Evolutionary conservation across 352 stramenopile genomes (phyloP), one percentile per base, ranked within the genome.

Genomic region (Phytophthora quininea): DNA sequence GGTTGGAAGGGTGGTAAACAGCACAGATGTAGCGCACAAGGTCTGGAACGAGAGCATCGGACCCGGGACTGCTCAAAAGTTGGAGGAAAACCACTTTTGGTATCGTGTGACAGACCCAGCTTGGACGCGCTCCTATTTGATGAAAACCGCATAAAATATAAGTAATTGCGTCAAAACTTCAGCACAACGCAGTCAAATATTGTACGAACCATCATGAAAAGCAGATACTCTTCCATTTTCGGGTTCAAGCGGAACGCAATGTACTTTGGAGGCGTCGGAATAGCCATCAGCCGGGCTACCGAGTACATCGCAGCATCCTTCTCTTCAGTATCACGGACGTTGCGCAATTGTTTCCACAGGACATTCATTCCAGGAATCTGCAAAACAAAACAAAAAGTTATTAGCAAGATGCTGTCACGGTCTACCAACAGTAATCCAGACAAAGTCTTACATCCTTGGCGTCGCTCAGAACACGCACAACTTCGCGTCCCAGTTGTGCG

Each of bases 11-110:
- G 42, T 94, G 88, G 60, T 92, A 92, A 37, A 94, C 88, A 7
- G 86, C 86, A 38, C 86, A 96, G 37, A 94, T 87, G 53, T 94
- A 96, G 1, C 88, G 86, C 42, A 94, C 84, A 40, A 96, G 64
- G 62, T 96, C 88, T 1, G 88, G 86, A 12, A 96, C 87, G 31
- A 94, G 74, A 32, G 84, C 77, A 43, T 93, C 88, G 8, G 82
- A 90, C 10, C 84, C 83, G 15, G 82, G 56, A 19, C 58, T 79
- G 35, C 80, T 91, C 47, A 96, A 71, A 94, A 94, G 37, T 92
- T 79, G 1, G 84, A 91, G 1, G 86, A 86, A 58, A 96, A 96
- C 88, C 88, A 96, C 65, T 94, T 94, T 49, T 96, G 88, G 48
- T 96, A 96, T 31, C 88, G 79, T 14, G 86, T 90, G 29, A 94